Base-by-base conservation (phyloP, 805 yeast genomes). In the Kluyveromyces wickerhamii region DNA sequence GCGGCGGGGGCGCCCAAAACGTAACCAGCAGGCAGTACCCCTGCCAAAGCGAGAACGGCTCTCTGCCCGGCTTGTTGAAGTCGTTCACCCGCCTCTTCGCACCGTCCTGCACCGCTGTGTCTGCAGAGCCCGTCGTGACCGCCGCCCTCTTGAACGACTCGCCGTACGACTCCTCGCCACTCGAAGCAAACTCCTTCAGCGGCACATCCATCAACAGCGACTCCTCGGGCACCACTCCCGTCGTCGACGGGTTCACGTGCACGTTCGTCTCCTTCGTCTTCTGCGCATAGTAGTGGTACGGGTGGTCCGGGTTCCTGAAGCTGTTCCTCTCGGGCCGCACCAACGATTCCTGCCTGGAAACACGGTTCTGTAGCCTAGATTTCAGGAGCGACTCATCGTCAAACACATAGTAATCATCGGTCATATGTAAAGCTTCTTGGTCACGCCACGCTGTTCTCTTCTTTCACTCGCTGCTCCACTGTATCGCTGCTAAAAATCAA, bases 1-100 rank as follows among this genome's bases (percentile, higher is more conserved):
- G 42, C 0, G 87, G 79, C 3, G 80, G 72, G 1, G 96, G 95
- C 3, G 94, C 94, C 92, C 96, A 89, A 57, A 86, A 86, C 0
- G 98, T 88, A 22, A 92, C 62, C 7, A 72, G 47, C 45, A 76
- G 74, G 55, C 96, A 87, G 60, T 86, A 92, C 0, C 77, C 61
- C 45, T 74, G 72, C 98, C 98, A 92, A n/a, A 72, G 36, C 36
- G 73, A 54, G 37, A 56, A 44, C 13, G 45, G 18, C 27, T 31
- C 32, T 16, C 29, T 26, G n/a, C n/a, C n/a, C 31, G n/a, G 15
- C 17, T 7, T 26, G 19, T 26, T 8, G 5, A 19, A 12, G 18
- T 15, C 7, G 16, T 28, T 17, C 38, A n/a, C 23, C 17, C 19
- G 30, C 19, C 12, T 17, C 3, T 9, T 15, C 21, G 20, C 9